phyloP scores from a whole-genome alignment of 352 stramenopile genomes.

The Globisporangium nodosum region DNA sequence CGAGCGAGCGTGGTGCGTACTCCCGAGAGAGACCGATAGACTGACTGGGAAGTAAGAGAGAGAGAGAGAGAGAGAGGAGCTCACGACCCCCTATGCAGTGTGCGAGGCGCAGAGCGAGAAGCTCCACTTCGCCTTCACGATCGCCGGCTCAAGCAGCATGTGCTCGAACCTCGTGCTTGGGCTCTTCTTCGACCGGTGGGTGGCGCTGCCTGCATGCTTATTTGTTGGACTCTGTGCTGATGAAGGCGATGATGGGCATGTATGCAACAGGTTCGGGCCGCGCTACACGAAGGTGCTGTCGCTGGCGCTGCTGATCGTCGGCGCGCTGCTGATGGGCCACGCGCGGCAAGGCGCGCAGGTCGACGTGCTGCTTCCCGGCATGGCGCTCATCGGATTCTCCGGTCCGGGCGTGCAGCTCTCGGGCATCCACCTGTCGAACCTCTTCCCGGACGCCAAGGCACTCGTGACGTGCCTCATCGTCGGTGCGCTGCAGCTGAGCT shows the following conservation, averaged over 20 bases:
- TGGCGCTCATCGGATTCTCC: conserved; percentile 58
- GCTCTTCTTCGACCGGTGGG: conserved; percentile 49
- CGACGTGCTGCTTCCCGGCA: conserved; percentile 51
- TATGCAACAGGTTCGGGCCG: conserved; percentile 33
- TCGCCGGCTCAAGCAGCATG: conserved; percentile 55
- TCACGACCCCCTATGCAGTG: conserved; percentile 14
- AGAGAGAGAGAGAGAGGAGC: background rate
- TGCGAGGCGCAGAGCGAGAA: conserved; percentile 46
- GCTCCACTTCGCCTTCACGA: conserved; percentile 57
- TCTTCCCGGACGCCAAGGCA: conserved; percentile 62
- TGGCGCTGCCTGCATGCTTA: background rate
- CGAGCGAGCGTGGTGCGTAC: conserved; percentile 31
- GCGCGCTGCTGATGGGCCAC: conserved; percentile 43
- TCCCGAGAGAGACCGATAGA: background rate
- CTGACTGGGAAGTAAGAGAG: background rate
- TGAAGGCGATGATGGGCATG: too few species aligned
- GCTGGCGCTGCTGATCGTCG: conserved; percentile 36
- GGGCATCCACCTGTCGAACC: conserved; percentile 69
- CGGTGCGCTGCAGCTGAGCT: conserved; percentile 61
- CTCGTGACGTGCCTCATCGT: conserved; percentile 70
- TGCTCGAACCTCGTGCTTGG: conserved; percentile 57
- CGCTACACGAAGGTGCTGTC: conserved; percentile 50
- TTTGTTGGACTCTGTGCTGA: background rate
- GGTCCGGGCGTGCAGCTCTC: conserved; percentile 61
- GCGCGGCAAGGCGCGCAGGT: conserved; percentile 25